Evolutionary conservation across 2,329 filamentous ascomycete species (phyloP).

Genomic region (Salinomyces thailandicus): DNA sequence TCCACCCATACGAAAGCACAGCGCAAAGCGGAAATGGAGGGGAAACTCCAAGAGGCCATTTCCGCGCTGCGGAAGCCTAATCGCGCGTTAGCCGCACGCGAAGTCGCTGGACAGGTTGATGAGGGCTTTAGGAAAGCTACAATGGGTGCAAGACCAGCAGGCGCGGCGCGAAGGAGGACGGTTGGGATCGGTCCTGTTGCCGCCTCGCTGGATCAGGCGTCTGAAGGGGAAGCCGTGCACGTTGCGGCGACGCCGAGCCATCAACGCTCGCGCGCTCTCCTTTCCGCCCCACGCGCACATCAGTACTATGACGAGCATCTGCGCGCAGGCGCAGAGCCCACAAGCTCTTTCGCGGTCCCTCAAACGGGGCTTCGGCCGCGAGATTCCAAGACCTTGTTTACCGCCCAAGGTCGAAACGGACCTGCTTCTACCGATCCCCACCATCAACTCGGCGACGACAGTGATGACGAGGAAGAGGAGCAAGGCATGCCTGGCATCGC

Average conservation of each 20-base stretch:
- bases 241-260: slow-evolving; percentile 35
- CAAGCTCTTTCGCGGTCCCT: background rate
- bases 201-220: background rate
- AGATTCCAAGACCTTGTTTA: background rate
- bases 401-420: background rate
- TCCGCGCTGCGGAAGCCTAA: slow-evolving; percentile 65
- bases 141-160: slow-evolving; percentile 2
- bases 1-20: slow-evolving; percentile 44
- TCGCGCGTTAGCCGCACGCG: slow-evolving; percentile 56
- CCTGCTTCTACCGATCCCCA: slow-evolving; percentile 9
- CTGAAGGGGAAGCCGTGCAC: slow-evolving; percentile 21
- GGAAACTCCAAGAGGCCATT: slow-evolving; percentile 64
- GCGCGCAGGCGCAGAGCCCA: background rate
- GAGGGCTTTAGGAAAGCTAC: slow-evolving; percentile 36
- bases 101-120: slow-evolving; percentile 57
- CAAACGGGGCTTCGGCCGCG: background rate
- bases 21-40: slow-evolving; percentile 57
- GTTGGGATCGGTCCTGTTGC: background rate
- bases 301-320: background rate
- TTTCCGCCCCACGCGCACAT: background rate
- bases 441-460: slow-evolving; percentile 1
- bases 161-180: slow-evolving; percentile 12
- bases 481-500: slow-evolving; percentile 17
- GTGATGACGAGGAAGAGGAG: too few species aligned
- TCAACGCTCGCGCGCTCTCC: slow-evolving; percentile 14